A percentile compares a stretch with the other conserved stretches of the same genome.
Evolutionary conservation across 257 asterid species (phyloP).

Genomic region (Penstemon barbatus): DNA sequence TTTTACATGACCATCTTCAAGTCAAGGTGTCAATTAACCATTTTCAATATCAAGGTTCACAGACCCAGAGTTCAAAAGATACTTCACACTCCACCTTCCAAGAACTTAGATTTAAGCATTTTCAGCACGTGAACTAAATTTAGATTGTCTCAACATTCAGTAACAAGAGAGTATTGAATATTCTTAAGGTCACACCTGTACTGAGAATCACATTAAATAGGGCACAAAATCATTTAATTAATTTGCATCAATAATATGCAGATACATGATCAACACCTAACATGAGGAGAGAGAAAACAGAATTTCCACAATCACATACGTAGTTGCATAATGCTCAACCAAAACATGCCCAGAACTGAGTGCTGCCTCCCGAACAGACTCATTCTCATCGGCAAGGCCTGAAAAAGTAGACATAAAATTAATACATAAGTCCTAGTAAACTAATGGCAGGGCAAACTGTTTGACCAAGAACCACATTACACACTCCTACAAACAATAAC

Average conservation of each 20-base stretch:
- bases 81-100: conserved; percentile 5
- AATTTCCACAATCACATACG: conserved; percentile 54
- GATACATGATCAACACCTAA: neutral
- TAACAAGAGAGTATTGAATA: neutral
- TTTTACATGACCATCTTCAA: neutral
- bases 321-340: conserved; percentile 95
- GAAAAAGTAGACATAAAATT: conserved; percentile 23
- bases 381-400: conserved; percentile 99
- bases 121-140: conserved; percentile 6
- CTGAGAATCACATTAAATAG: neutral
- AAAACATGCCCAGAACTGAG: conserved; percentile 98
- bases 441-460: conserved; percentile 16
- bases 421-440: conserved; percentile 24
- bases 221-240: neutral
- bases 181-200: neutral
- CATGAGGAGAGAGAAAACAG: conserved; percentile 5
- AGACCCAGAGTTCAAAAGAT: conserved; percentile 1
- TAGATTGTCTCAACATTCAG: neutral
- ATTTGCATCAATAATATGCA: conserved; percentile 2
- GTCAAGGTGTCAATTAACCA: neutral
- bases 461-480: conserved; percentile 20
- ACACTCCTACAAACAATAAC: conserved; percentile 13
- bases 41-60: conserved; percentile 4
- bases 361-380: conserved; percentile 98
- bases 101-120: conserved; percentile 13